Evolutionary conservation across 2,329 filamentous ascomycete genomes (phyloP), one percentile per base, ranked within the genome.

Genomic region (Pseudonectria buxi): DNA sequence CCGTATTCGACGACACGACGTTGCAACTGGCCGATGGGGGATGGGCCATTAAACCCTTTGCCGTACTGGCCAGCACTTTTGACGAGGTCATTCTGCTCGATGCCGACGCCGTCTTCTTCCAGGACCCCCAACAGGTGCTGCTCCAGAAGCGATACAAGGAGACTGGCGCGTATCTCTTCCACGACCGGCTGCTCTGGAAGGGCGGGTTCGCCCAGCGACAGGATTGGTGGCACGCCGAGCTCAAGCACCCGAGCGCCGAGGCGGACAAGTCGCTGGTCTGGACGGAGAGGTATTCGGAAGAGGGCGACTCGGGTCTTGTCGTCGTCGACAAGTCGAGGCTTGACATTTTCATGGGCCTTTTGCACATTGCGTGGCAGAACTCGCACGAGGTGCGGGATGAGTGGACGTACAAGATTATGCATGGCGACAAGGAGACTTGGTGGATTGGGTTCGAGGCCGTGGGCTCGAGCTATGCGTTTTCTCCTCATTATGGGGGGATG

Each of bases 401-500:
- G 16, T 53, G 61, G 9, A 66, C 64, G 1, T 68, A 67, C 39
- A 51, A 54, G 24, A 47, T 66, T 18, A 63, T 54, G 0, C 62
- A 69, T 14, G 67, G 67, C 0, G 67, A 70, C 26, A 69, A 69
- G 42, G 67, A 69, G 41, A 63, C 56, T 1, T 69, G 58, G 55
- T 69, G 65, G 67, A 51, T 69, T 14, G 65, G 64, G 0, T 53
- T 67, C 7, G 66, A 69, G 37, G 51, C 67, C 2, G 54, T 57
- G 3, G 58, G 57, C 4, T 54, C 61, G 0, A 40, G 32, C 0
- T 68, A 68, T 33, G 47, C 53, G 3, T 67, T 69, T 37, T 62
- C 65, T 6, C 36, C 46, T 22, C 61, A 65, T 32, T 68, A 69
- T 30, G 65, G 57, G 1, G 55, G 60, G 3, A 62, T 68, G 7